Evolutionary conservation across 2,329 filamentous ascomycete species (phyloP).

Genomic region (Reticulascus tulasneorum): DNA sequence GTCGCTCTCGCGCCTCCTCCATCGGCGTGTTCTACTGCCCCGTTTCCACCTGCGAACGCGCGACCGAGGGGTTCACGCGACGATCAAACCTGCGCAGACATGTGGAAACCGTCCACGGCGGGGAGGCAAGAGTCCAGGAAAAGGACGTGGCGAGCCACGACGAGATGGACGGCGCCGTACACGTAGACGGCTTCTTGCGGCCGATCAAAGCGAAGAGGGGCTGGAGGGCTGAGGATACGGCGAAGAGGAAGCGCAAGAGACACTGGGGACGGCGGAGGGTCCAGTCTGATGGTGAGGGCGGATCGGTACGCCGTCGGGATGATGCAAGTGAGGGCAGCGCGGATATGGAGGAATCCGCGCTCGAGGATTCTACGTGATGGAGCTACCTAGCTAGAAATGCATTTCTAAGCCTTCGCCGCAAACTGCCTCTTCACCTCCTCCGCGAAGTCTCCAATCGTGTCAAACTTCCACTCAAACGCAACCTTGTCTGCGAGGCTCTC

Average conservation of each 20-base stretch:
- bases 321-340: slow-evolving; percentile 1
- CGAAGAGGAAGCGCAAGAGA: slow-evolving; percentile 11
- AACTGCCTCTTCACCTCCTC: slow-evolving; percentile 42
- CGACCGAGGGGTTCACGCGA: slow-evolving; percentile 30
- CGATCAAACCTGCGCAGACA: slow-evolving; percentile 33
- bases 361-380: slow-evolving; percentile 7
- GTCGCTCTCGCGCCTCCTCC: slow-evolving; percentile 27
- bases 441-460: slow-evolving; percentile 57
- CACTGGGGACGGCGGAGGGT: slow-evolving; percentile 9
- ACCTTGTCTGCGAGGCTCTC: slow-evolving; percentile 39
- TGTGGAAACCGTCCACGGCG: slow-evolving; percentile 33
- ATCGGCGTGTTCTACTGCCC: slow-evolving; percentile 32
- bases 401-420: background rate
- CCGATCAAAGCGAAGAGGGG: slow-evolving; percentile 46
- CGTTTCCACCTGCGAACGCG: slow-evolving; percentile 30
- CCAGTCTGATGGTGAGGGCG: slow-evolving; percentile 5
- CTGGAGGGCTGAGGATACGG: slow-evolving; percentile 28
- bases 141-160: slow-evolving; percentile 40
- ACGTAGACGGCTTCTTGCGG: slow-evolving; percentile 64
- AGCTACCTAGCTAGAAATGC: too few species aligned
- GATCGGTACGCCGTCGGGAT: too few species aligned
- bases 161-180: slow-evolving; percentile 59
- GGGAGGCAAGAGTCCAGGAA: slow-evolving; percentile 30
- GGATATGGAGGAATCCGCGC: background rate
- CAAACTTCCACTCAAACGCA: slow-evolving; percentile 53